Conservation (phyloP, 306 rosid genomes). For the Boehmeria nivea region DNA sequence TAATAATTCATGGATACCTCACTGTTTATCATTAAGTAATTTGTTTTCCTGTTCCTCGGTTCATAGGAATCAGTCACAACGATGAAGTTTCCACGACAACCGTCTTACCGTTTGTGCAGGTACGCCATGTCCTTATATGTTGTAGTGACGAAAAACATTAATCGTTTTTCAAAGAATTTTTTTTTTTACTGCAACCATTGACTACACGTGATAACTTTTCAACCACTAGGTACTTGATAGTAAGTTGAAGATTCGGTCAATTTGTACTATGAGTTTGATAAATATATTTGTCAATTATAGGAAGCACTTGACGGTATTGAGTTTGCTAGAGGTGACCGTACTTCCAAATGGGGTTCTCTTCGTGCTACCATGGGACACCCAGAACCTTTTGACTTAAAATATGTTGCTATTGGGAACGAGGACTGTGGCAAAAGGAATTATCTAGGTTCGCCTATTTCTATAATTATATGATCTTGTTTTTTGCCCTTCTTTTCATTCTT, state of each 20-base stretch:
- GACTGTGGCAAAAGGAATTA: constrained; percentile 54
- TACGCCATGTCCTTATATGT: constrained; percentile 19
- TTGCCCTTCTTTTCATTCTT: background rate
- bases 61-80: constrained; percentile 73
- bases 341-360: constrained; percentile 63
- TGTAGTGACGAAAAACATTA: too few relatives aligned
- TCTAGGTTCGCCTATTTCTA: constrained; percentile 40
- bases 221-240: too few relatives aligned
- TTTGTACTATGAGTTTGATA: background rate
- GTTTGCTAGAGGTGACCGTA: constrained; percentile 70
- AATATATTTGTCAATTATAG: constrained; percentile 26
- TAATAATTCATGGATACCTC: constrained; percentile 7
- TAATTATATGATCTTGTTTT: background rate
- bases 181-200: too few relatives aligned
- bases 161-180: background rate
- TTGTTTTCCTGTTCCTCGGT: constrained; percentile 15
- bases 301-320: constrained; percentile 95
- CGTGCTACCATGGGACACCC: constrained; percentile 82
- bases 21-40: background rate
- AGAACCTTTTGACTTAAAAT: constrained; percentile 62
- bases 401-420: constrained; percentile 79
- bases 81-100: constrained; percentile 60
- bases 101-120: constrained; percentile 67
- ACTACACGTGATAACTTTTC: too few relatives aligned
- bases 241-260: too few relatives aligned